Base-by-base conservation (phyloP, 1,139 yeast species). In the Schwanniomyces etchellsii region DNA sequence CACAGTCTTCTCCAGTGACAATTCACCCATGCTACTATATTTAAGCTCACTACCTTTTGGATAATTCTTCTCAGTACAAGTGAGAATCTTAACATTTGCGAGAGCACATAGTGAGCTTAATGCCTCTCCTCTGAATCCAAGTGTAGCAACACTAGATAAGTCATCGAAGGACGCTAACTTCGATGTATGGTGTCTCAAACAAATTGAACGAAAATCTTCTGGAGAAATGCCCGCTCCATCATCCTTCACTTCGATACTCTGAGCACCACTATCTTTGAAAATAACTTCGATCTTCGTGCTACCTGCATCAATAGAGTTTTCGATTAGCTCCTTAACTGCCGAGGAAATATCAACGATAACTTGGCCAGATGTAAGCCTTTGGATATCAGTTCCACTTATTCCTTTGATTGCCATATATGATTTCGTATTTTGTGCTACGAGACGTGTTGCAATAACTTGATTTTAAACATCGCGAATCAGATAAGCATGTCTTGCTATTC, bases 61-160 rank as follows among this genome's bases (percentile, higher is more conserved):
- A 5, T 74, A 66, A 5, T 55, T 52, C 0, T 47, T 46, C 3
- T 50, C 50, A 1, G 77, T 64, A 9, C 83, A 70, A 0, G 96
- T 86, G 2, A 56, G 57, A 1, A 88, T 63, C 7, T 52, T 50
- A 4, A 76, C 55, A 4, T 72, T 61, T n/a, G 84, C 65, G 37
- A 83, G 57, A 2, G 78, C 65, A 47, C 89, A 80, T 11, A 85
- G 49, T 0, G 94, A 81, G 43, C 83, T 77, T 44, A 85, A 58
- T 0, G 95, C 95, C 52, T 85, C 95, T 15, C 95, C 95, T 50
- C 95, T 66, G 45, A 85, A 85, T 0, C 95, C 95, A 25, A 81
- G 58, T 0, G 91, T 79, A 3, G 46, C 43, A 5, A 81, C 72
- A 3, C 48, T 45, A 5, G 60, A 59, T 17, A 83, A 56, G 42